Evolutionary conservation across 2,329 filamentous ascomycete species (phyloP), one percentile per base, ranked within the genome.

Genomic region (Hymenoscyphus infarciens): DNA sequence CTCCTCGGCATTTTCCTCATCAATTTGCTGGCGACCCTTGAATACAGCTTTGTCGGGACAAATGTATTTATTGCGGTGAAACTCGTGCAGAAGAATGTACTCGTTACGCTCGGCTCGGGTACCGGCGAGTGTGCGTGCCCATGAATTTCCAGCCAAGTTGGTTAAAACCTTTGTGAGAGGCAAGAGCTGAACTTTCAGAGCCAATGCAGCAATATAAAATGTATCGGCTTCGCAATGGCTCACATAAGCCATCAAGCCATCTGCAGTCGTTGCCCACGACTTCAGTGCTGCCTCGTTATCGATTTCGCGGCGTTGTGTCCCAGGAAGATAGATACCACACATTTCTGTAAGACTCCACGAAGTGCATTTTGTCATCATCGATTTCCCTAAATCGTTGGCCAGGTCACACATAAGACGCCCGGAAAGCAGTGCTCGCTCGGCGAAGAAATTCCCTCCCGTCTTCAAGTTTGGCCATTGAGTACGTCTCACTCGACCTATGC

Each of bases 341-440:
- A 99, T 99, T 76, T 99, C 95, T 1, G 94, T 96, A 75, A 99
- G 82, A 75, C 90, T 97, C 95, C 95, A 99, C 2, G 93, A 96
- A 76, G 97, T 94, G 75, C 95, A 99, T 78, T 96, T 97, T 71
- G 85, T 88, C 94, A 98, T 98, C 68, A 92, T 85, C 11, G 94
- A 97, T 80, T 97, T 98, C 75, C 95, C 95, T 73, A 96, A 91
- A 70, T 99, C 95, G 74, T 99, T 99, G 63, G 89, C 92, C 64
- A 98, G 81, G 78, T 99, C 95, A 75, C 95, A 98, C 62, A 98
- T 84, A 64, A 99, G 80, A 70, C 95, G 88, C 49, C 95, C 95
- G 65, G 93, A 86, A 68, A 97, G 89, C 62, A 99, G 77, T 73
- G 97, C 91, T 63, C 94, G 88, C 75, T 99, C 95, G 1, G 91